Percentiles rank a stretch among this genome's conserved stretches.
Evolutionary conservation across 2,329 filamentous ascomycete species (phyloP).

Genomic region (Verticillium zaregamsianum): DNA sequence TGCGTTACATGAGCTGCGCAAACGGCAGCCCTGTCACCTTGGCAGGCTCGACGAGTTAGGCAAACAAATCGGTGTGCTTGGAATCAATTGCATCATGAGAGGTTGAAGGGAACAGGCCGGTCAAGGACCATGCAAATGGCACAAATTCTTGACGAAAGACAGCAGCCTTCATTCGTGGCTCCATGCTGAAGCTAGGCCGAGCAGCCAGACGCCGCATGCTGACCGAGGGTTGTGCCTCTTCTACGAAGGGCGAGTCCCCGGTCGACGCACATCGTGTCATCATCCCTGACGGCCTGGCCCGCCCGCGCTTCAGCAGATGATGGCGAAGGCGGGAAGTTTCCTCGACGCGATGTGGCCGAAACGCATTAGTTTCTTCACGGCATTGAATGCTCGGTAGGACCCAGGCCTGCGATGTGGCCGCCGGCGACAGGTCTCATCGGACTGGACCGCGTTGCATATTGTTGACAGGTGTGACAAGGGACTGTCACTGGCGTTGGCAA

Average conservation of each 20-base stretch:
- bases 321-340: neutral
- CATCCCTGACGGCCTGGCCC: neutral
- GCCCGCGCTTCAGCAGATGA: neutral
- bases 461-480: neutral
- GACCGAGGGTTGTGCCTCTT: too few relatives aligned
- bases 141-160: too few relatives aligned
- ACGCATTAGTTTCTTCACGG: neutral
- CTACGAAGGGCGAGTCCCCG: neutral
- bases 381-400: neutral
- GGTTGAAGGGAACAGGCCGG: too few relatives aligned
- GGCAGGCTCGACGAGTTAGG: too few relatives aligned
- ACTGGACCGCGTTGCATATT: neutral
- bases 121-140: too few relatives aligned
- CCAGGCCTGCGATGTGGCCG: neutral
- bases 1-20: too few relatives aligned
- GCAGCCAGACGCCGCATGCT: too few relatives aligned
- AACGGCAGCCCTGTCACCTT: too few relatives aligned
- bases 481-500: neutral
- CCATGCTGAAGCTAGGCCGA: too few relatives aligned
- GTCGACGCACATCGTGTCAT: neutral
- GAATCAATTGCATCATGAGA: too few relatives aligned
- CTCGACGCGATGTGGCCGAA: neutral
- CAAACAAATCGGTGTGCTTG: too few relatives aligned
- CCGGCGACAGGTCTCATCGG: neutral
- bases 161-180: too few relatives aligned